Evolutionary conservation across 2,329 filamentous ascomycete genomes (phyloP).

Genomic region (Penicillium sp.): DNA sequence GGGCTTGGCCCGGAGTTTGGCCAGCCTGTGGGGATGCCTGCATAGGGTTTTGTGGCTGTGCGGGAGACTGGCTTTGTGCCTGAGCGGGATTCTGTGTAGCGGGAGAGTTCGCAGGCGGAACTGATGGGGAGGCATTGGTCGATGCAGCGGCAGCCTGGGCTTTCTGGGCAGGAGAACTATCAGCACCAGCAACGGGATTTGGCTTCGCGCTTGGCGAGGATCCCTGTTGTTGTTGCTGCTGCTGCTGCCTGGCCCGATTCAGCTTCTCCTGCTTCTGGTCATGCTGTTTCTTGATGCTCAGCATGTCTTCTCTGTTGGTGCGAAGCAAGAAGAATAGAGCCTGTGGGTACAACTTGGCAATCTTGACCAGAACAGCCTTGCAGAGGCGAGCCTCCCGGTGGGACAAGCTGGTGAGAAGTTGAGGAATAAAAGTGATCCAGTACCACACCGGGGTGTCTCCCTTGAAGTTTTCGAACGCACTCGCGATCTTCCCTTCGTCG

Average conservation of each 20-base stretch:
- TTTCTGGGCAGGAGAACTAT: slow-evolving; percentile 45
- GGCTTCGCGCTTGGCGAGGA: slow-evolving; percentile 38
- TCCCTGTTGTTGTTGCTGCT: slow-evolving; percentile 49
- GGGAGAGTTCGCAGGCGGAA: slow-evolving; percentile 24
- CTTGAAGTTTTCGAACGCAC: slow-evolving; percentile 93
- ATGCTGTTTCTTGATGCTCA: slow-evolving; percentile 84
- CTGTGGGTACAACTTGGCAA: slow-evolving; percentile 94
- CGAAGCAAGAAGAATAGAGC: slow-evolving; percentile 92
- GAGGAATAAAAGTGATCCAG: slow-evolving; percentile 98
- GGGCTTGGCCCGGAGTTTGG: slow-evolving; percentile 24
- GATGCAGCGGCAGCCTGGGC: slow-evolving; percentile 43
- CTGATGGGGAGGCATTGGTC: slow-evolving; percentile 25
- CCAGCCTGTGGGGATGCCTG: slow-evolving; percentile 22
- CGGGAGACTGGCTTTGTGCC: slow-evolving; percentile 21
- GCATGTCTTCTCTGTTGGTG: slow-evolving; percentile 91
- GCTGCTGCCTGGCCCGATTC: slow-evolving; percentile 62
- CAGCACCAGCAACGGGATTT: slow-evolving; percentile 43
- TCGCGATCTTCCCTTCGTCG: slow-evolving; percentile 73
- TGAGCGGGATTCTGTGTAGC: slow-evolving; percentile 26
- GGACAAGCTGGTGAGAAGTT: slow-evolving; percentile 85
- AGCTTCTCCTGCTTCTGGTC: slow-evolving; percentile 60
- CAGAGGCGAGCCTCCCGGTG: slow-evolving; percentile 88
- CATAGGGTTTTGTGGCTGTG: slow-evolving; percentile 17
- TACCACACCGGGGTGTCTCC: slow-evolving; percentile 98
- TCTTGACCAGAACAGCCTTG: slow-evolving; percentile 81